Evolutionary conservation across 371 early-diverging fungal species (phyloP).

Genomic region (Rhizomucor pusillus): DNA sequence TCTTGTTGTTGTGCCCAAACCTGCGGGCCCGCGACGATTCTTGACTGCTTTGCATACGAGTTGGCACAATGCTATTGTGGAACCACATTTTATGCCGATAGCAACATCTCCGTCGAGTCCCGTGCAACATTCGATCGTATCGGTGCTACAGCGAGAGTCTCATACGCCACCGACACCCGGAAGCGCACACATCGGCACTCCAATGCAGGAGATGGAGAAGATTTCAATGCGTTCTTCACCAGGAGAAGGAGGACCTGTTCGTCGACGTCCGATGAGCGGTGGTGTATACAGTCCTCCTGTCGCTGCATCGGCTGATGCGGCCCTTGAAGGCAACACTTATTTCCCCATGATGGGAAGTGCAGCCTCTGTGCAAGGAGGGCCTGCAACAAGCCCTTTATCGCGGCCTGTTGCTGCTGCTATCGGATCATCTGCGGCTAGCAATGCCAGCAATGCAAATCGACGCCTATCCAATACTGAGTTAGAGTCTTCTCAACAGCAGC

Average conservation of each 20-base stretch:
- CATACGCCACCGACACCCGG: slow-evolving; percentile 15
- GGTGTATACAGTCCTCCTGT: slow-evolving; percentile 17
- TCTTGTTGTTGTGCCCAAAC: slow-evolving; percentile 65
- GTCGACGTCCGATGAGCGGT: slow-evolving; percentile 14
- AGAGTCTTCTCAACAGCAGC: background rate
- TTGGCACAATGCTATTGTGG: slow-evolving; percentile 52
- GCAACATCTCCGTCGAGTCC: slow-evolving; percentile 58
- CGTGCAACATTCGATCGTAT: slow-evolving; percentile 14
- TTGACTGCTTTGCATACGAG: slow-evolving; percentile 65
- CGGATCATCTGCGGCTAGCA: too few species aligned
- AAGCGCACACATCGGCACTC: slow-evolving; percentile 11
- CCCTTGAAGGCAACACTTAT: slow-evolving; percentile 8
- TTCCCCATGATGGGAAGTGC: slow-evolving; percentile 12
- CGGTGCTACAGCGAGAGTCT: slow-evolving; percentile 9
- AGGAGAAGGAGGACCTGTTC: background rate
- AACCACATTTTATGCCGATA: slow-evolving; percentile 62
- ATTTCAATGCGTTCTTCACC: slow-evolving; percentile 13
- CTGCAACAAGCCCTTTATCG: too few species aligned
- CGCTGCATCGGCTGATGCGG: background rate
- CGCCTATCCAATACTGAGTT: too few species aligned
- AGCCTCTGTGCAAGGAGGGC: background rate
- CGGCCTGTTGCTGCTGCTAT: too few species aligned
- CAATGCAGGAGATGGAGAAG: slow-evolving; percentile 2
- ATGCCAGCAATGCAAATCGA: too few species aligned
- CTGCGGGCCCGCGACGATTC: slow-evolving; percentile 67